Evolutionary conservation across 2,329 filamentous ascomycete genomes (phyloP), one percentile per base, ranked within the genome.

Genomic region (Dothistroma septosporum): DNA sequence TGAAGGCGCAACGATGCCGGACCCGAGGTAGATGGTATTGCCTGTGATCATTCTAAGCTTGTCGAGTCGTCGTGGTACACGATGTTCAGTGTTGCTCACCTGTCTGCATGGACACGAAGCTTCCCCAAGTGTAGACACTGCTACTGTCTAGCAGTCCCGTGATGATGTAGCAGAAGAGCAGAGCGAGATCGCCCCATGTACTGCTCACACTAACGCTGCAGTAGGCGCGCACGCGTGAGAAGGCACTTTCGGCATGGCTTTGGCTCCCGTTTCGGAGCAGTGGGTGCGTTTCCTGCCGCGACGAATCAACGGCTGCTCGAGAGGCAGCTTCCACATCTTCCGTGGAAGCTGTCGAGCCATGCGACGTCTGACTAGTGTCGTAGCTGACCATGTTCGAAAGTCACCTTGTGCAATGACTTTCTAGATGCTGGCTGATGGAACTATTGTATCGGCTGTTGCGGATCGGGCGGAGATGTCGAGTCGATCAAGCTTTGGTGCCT

Each of bases 71-170:
- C 4, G 35, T 6, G 6, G 24, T 28, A 28, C 5, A 21, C 21
- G 16, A 31, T 75, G 78, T 64, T 69, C 84, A 88, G 89, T 3
- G n/a, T n/a, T 44, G 9, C 48, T 12, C 1, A 53, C 50, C 50
- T 33, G 89, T 92, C 72, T 92, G 90, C 89, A 92, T 92, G 68
- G 87, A 90, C 46, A 91, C 89, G 68, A 93, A 93, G 2, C 87
- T 87, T 12, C 89, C 88, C 87, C 88, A 92, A 47, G 88, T 88
- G 60, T 86, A 87, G 52, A 90, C 88, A 2, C 88, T 86, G 2
- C 88, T 86, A 75, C 87, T 90, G 75, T 93, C 90, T 8, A 91
- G 81, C 11, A 93, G 78, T 4, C 90, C 90, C 0, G 90, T 92
- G 71, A 92, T 87, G 64, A 90, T 76, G 72, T 92, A 92, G 75